Evolutionary conservation across 768 basidiomycete genomes (phyloP), one percentile per base, ranked within the genome.

Genomic region (Psilocybe subaeruginosa): DNA sequence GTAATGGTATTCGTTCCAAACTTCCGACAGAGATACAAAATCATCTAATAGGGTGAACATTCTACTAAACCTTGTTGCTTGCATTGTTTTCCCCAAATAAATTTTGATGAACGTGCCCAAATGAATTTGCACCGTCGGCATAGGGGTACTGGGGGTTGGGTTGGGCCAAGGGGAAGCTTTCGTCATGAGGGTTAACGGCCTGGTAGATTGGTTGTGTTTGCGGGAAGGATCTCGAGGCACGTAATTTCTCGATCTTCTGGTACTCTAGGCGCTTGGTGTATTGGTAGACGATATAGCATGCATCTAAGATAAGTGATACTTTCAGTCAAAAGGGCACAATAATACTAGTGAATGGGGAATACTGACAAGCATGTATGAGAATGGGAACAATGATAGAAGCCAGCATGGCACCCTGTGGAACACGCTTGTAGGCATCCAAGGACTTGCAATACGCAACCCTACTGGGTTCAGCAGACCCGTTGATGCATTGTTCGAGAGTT

Each of bases 341-440:
- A 35, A 59, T 8, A 31, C n/a, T 45, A 56, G 35, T 4, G 19
- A n/a, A 17, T 41, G 52, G 17, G 39, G 43, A n/a, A 46, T 35
- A 74, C 78, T 69, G 60, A 79, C 80, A 80, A 27, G 69, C 70
- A 68, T 78, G 75, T 39, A 77, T 57, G 29, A 80, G 56, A 46
- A 79, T 68, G 16, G 79, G 77, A 41, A 78, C 63, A n/a, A 77
- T 62, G 16, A 72, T 60, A 17, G 69, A 66, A n/a, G 73, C 72
- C 60, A 78, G 68, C 47, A 76, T 46, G 16, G 56, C 67, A 31
- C 70, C 75, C 60, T 71, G 73, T 6, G 71, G 71, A 16, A 70
- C 61, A 19, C 67, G 66, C 52, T 64, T 62, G 57, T 71, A 68
- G 17, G 63, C 62, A 46, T 69, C 69, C 49, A 76, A 14, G 12